Evolutionary conservation across 768 basidiomycete species (phyloP), one percentile per base, ranked within the genome.

Genomic region (Phlebiopsis flavidoalba): DNA sequence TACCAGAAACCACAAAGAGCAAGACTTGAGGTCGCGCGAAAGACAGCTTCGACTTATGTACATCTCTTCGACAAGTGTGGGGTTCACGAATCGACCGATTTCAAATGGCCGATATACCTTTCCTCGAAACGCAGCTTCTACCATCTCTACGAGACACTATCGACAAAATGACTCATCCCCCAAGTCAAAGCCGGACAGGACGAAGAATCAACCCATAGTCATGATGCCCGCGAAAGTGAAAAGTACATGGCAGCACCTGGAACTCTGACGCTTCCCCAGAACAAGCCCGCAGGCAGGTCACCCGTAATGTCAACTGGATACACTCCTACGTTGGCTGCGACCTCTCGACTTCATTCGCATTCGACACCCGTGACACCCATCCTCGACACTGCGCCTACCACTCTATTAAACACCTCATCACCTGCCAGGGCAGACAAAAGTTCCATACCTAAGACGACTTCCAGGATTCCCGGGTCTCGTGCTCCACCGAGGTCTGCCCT

Each of bases 81-180:
- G n/a, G n/a, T n/a, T n/a, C n/a, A n/a, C n/a, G n/a, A n/a, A n/a
- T n/a, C n/a, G n/a, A 75, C 22, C 69, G 65, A 59, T 83, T 79
- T 63, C 75, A 81, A 56, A 71, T 83, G 17, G 76, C 72, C 11
- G 83, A 83, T 55, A 72, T 89, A 4, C 83, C 85, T 6, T 74
- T 84, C 26, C 69, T 89, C 33, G 88, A 91, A 63, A 75, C 82
- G 0, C 82, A 87, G 26, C 75, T 91, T 4, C 70, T 91, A 40
- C 89, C 89, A 8, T 86, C 87, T 17, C 75, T 91, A 37, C 78
- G 83, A 46, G 88, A 90, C 59, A 91, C 89, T 0, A 80, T 91
- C 40, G 81, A 86, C 65, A 81, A 83, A 50, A 91, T 91, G 89
- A 91, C 89, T 2, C 67, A 67, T 26, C 67, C 70, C 8, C 59